Conservation (phyloP, 306 rosid species). For the Sechiopsis laciniata region DNA sequence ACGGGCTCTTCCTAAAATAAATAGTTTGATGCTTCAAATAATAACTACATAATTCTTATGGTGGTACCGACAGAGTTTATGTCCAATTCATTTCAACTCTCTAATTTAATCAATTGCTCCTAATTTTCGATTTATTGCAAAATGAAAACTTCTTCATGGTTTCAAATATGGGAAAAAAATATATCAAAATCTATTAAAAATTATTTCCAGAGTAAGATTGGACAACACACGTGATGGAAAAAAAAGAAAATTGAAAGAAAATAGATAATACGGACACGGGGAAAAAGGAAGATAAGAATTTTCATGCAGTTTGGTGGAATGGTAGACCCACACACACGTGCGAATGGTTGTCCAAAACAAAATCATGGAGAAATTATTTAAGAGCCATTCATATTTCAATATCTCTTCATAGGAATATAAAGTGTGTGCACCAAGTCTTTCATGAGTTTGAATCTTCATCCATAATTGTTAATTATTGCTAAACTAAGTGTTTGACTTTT, state of each 20-base stretch:
- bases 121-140: not conserved
- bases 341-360: constrained; percentile 46
- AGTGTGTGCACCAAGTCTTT: too few species aligned
- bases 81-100: not conserved
- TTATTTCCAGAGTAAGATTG: not conserved
- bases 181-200: not conserved
- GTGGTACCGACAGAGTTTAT: not conserved
- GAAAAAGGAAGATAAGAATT: constrained; percentile 7
- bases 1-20: constrained; percentile 1
- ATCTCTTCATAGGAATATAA: too few species aligned
- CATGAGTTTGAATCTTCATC: too few species aligned
- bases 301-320: constrained; percentile 25
- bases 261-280: not conserved
- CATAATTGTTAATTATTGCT: too few species aligned
- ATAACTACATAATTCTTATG: not conserved
- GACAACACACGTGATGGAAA: constrained; percentile 1
- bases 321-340: constrained; percentile 75
- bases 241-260: not conserved
- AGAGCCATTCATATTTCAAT: too few species aligned
- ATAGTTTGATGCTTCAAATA: not conserved
- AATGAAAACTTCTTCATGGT: not conserved
- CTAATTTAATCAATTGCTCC: not conserved
- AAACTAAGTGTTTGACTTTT: too few species aligned
- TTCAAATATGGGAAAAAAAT: too few species aligned
- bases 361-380: too few species aligned